phyloP scores from a whole-genome alignment of 306 rosid species.

The Cotoneaster glaucophyllus region DNA sequence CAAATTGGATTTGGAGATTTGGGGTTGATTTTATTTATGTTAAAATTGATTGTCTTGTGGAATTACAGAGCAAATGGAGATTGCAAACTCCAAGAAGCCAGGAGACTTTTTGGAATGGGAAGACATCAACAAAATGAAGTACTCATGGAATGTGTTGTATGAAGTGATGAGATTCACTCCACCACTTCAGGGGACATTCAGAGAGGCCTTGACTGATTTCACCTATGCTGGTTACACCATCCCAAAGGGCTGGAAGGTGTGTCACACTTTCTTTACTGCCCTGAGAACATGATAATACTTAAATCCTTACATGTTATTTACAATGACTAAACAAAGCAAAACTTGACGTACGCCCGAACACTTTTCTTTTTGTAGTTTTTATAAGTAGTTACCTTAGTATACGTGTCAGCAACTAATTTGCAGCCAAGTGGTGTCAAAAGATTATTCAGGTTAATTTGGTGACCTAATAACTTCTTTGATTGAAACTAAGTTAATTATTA shows the following conservation, averaged over 20 bases:
- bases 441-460: too few species aligned
- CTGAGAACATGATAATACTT: too few species aligned
- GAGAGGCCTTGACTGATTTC: constrained; percentile 28
- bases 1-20: background rate
- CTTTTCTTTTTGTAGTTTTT: too few species aligned
- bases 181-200: constrained; percentile 40
- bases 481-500: background rate
- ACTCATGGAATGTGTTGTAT: constrained; percentile 29
- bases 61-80: constrained; percentile 26
- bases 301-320: too few species aligned
- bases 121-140: constrained; percentile 31
- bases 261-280: background rate
- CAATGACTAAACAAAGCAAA: too few species aligned
- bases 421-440: too few species aligned
- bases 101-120: constrained; percentile 31
- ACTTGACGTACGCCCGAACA: too few species aligned
- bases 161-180: constrained; percentile 41
- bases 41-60: background rate
- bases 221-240: constrained; percentile 30
- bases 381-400: too few species aligned
- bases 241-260: constrained; percentile 44
- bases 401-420: too few species aligned
- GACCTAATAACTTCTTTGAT: background rate
- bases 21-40: too few species aligned
- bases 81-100: constrained; percentile 13